Conservation (phyloP, 164 flowering plant genomes). For the Magnolia changhungtana region DNA sequence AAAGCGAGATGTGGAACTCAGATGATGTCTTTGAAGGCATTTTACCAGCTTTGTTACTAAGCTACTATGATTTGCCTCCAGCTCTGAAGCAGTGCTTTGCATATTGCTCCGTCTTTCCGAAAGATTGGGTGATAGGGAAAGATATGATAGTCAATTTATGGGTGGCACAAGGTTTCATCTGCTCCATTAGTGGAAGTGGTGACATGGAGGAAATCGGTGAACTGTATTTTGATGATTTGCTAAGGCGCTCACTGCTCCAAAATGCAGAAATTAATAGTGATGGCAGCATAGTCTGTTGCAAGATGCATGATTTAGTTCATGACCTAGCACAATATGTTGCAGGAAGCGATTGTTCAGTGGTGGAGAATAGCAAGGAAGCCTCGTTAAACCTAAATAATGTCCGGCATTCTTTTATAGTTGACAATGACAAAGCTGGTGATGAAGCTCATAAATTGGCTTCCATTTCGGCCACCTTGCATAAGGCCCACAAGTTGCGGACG, state of each 20-base stretch:
- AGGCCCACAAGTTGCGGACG: too few relatives aligned
- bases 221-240: slow-evolving; percentile 13
- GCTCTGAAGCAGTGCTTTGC: slow-evolving; percentile 19
- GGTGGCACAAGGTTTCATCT: slow-evolving; percentile 18
- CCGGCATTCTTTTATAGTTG: neutral
- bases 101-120: slow-evolving; percentile 24
- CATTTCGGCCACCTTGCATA: neutral
- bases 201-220: slow-evolving; percentile 16
- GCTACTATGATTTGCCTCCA: slow-evolving; percentile 17
- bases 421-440: too few relatives aligned
- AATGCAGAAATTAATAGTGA: neutral
- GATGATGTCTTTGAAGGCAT: neutral
- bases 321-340: slow-evolving; percentile 5
- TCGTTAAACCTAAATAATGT: neutral
- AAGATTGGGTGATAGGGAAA: slow-evolving; percentile 3
- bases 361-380: neutral
- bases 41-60: slow-evolving; percentile 14
- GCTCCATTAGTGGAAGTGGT: neutral
- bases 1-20: slow-evolving; percentile 15
- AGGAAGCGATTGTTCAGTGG: neutral
- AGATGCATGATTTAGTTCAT: slow-evolving; percentile 13
- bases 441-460: neutral
- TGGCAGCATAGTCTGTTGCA: neutral
- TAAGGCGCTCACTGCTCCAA: slow-evolving; percentile 12
- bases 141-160: slow-evolving; percentile 16